Conservation (phyloP, 2,329 filamentous ascomycete genomes). For the Alternaria sp. region DNA sequence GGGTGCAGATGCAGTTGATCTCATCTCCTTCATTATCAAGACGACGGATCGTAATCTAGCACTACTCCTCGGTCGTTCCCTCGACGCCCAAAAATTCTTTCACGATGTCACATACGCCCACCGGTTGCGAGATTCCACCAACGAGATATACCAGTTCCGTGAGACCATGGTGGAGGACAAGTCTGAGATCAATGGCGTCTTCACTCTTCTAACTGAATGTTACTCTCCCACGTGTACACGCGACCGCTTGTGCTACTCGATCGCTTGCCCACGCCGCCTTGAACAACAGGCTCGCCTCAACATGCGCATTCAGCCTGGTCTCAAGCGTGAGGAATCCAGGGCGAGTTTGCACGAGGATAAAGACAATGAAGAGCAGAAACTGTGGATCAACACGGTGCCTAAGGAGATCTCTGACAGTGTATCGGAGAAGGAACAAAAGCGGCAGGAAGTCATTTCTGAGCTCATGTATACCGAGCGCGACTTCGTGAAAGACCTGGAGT, state of each 20-base stretch:
- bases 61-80: constrained; percentile 84
- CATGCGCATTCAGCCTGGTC: constrained; percentile 87
- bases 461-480: constrained; percentile 98
- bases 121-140: constrained; percentile 88
- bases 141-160: constrained; percentile 96
- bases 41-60: constrained; percentile 96
- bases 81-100: constrained; percentile 99
- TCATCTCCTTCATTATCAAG: constrained; percentile 95
- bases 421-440: constrained; percentile 91
- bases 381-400: constrained; percentile 98
- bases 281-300: constrained; percentile 96
- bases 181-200: constrained; percentile 91
- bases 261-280: constrained; percentile 90
- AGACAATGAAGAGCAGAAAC: constrained; percentile 93
- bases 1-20: constrained; percentile 92
- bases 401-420: constrained; percentile 93
- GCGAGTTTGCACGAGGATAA: constrained; percentile 85
- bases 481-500: constrained; percentile 98
- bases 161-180: constrained; percentile 90
- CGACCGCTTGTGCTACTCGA: constrained; percentile 96
- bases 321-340: constrained; percentile 76
- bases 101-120: constrained; percentile 99
- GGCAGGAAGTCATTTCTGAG: constrained; percentile 97
- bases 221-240: constrained; percentile 97
- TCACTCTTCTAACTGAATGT: constrained; percentile 94